Base-by-base conservation (phyloP, 2,329 filamentous ascomycete genomes). In the Diaporthe destruens region DNA sequence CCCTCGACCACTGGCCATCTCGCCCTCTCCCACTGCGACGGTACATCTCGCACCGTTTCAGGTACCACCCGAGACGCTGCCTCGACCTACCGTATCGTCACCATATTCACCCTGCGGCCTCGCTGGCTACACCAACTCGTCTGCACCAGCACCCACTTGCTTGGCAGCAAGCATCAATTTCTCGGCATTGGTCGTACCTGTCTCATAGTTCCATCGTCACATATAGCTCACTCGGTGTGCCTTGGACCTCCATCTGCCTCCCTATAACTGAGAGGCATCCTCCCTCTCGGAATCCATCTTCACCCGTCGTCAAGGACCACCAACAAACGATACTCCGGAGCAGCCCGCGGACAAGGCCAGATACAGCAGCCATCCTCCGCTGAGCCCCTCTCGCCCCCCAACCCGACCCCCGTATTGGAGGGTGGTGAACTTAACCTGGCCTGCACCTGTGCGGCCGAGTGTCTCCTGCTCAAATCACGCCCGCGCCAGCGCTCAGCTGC, bases 111-210 rank as follows among this genome's bases (percentile, higher is more conserved):
- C 1, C 55, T 34, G 29, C 42, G 49, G 14, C 53, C 67, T 61
- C 47, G 63, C 51, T 36, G 56, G 69, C 57, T 61, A 74, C 73
- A 70, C 71, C 20, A 70, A 71, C 39, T 49, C 69, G 55, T 59
- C 68, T 72, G 65, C 51, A 67, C 32, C 53, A 59, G 54, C 39
- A 69, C 56, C 18, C 44, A 51, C 65, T 65, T 71, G 47, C 73
- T 74, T 74, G 73, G 73, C 73, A 72, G 36, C 57, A 57, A 68
- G 71, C 34, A 70, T 57, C 44, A 53, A 65, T 73, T 56, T 69
- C 73, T 71, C 66, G 70, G 63, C 72, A 71, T 54, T 63, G 55
- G 69, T 55, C 56, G 67, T 61, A 69, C 66, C 54, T 34, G 23
- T 39, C 16, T 49, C 56, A 69, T 55, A 44, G 36, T 47, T n/a